A percentile compares a stretch with the other conserved stretches of the same genome.
Evolutionary conservation across 768 basidiomycete genomes (phyloP).

Genomic region (Agaricus bisporus): DNA sequence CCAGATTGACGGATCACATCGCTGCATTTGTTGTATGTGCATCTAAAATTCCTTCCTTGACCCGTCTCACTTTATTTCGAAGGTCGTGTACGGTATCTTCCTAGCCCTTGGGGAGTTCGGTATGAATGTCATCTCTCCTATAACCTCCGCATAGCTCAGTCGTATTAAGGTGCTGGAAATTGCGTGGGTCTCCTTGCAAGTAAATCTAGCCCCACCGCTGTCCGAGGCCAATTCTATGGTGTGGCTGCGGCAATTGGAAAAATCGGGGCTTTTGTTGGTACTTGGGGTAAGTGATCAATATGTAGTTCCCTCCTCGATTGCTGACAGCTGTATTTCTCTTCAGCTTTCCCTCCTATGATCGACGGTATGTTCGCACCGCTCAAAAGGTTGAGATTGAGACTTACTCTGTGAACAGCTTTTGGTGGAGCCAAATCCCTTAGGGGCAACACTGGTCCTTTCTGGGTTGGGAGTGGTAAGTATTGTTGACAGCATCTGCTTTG

Average conservation of each 20-base stretch:
- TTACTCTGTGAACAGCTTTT: slow-evolving; percentile 40
- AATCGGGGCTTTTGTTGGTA: slow-evolving; percentile 77
- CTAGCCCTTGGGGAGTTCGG: slow-evolving; percentile 84
- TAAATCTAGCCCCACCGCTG: slow-evolving; percentile 81
- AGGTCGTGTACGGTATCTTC: slow-evolving; percentile 90
- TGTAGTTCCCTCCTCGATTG: neutral
- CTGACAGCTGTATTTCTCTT: neutral
- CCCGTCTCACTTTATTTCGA: neutral
- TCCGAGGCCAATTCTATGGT: slow-evolving; percentile 85
- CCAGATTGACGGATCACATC: slow-evolving; percentile 54
- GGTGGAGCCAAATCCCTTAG: slow-evolving; percentile 43
- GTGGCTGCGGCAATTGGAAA: slow-evolving; percentile 83
- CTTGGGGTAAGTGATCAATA: slow-evolving; percentile 51
- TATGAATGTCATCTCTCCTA: slow-evolving; percentile 17
- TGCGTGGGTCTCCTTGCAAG: slow-evolving; percentile 79
- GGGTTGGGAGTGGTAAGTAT: slow-evolving; percentile 65
- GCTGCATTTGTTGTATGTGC: slow-evolving; percentile 66
- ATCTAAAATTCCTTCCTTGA: neutral
- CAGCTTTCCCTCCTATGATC: slow-evolving; percentile 66
- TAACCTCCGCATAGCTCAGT: neutral
- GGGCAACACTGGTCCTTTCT: slow-evolving; percentile 84
- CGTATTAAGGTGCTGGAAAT: slow-evolving; percentile 66
- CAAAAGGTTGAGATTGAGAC: neutral
- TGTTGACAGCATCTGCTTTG: neutral
- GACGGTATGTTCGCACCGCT: slow-evolving; percentile 30